These are phyloP conservation scores for Akanthomyces dipterigenus DNA, from an alignment of 2,329 filamentous ascomycete species.

Conservation along the genomic window DNA sequence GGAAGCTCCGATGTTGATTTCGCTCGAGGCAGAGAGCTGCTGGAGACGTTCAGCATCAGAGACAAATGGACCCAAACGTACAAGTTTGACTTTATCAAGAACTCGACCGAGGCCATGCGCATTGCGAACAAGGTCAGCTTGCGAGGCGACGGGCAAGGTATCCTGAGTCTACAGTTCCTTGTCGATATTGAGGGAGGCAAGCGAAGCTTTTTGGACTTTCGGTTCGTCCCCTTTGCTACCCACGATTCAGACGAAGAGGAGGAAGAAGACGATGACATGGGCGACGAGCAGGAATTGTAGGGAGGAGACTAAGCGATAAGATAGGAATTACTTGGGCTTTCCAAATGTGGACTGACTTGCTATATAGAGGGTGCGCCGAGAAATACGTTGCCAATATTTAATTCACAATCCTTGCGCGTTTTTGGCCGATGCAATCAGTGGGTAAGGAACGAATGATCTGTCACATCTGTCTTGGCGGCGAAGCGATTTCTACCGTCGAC, in stretches of 20 bases:
- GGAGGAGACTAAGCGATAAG: background rate
- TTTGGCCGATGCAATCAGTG: background rate
- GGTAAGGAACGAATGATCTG: background rate
- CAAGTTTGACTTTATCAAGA: slow-evolving; percentile 80
- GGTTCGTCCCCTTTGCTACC: slow-evolving; percentile 66
- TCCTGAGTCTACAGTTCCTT: slow-evolving; percentile 94
- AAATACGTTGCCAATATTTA: background rate
- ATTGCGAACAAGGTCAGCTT: slow-evolving; percentile 89
- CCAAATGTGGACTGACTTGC: background rate
- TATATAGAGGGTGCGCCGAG: background rate
- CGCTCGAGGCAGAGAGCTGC: slow-evolving; percentile 54
- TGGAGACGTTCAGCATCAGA: slow-evolving; percentile 67
- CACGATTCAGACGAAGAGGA: slow-evolving; percentile 48
- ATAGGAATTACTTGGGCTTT: background rate
- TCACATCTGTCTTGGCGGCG: background rate
- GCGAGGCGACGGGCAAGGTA: slow-evolving; percentile 78
- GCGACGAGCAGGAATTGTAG: background rate
- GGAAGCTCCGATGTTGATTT: slow-evolving; percentile 62
- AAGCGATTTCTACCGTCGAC: background rate
- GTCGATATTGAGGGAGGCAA: slow-evolving; percentile 70
- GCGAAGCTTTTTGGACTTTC: slow-evolving; percentile 73
- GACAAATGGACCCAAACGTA: slow-evolving; percentile 63
- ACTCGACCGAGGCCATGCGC: slow-evolving; percentile 86
- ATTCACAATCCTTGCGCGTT: background rate
- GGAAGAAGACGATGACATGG: slow-evolving; percentile 20